Percentiles rank a stretch among this genome's conserved stretches.
phyloP scores from a whole-genome alignment of 441 rosid genomes.

The Sinapis alba region DNA sequence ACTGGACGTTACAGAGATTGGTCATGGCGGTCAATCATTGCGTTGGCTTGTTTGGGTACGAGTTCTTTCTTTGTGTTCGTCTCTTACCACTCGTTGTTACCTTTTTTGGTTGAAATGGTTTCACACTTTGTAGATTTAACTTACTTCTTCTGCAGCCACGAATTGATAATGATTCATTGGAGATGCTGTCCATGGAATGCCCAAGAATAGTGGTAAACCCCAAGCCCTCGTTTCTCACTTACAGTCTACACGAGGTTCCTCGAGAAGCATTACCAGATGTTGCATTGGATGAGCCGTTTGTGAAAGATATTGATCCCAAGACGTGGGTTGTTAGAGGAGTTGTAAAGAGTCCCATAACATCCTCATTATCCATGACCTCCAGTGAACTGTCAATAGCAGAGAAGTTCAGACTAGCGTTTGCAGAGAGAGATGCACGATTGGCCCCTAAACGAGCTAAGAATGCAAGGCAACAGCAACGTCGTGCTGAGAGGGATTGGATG shows the following conservation, averaged over 20 bases:
- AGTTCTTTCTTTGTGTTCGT: conserved; percentile 19
- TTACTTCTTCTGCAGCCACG: conserved; percentile 55
- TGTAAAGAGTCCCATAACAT: conserved; percentile 41
- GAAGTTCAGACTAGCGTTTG: conserved; percentile 83
- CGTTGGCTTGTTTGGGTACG: conserved; percentile 95
- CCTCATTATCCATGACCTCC: conserved; percentile 37
- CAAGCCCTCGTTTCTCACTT: conserved; percentile 62
- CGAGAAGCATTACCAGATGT: conserved; percentile 62
- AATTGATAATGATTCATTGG: conserved; percentile 65
- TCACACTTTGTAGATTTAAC: not conserved
- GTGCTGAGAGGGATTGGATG: conserved; percentile 81
- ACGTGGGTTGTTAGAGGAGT: conserved; percentile 55
- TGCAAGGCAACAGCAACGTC: conserved; percentile 84
- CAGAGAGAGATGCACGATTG: conserved; percentile 77
- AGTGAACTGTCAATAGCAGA: conserved; percentile 77
- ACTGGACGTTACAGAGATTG: conserved; percentile 68
- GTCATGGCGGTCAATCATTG: conserved; percentile 72
- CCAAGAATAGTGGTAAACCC: conserved; percentile 84
- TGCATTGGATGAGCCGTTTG: conserved; percentile 58
- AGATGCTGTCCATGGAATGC: conserved; percentile 62
- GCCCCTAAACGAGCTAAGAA: conserved; percentile 97
- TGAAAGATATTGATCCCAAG: conserved; percentile 66
- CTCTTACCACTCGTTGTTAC: too few relatives aligned
- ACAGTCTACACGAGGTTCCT: conserved; percentile 60
- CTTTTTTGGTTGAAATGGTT: not conserved